phyloP scores from a whole-genome alignment of 2,329 filamentous ascomycete species.

The Xylaria multiplex region DNA sequence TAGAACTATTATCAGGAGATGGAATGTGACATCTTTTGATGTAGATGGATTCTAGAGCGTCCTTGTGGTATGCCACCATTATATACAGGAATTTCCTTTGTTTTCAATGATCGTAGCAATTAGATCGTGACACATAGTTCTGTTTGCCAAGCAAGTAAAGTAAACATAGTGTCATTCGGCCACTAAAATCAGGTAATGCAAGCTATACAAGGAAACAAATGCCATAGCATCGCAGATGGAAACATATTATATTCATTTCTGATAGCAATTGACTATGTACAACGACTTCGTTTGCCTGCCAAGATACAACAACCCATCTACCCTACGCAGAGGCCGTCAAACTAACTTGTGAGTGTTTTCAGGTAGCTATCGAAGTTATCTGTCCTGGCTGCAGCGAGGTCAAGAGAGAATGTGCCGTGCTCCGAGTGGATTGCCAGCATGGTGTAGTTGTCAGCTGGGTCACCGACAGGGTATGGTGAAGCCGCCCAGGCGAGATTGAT shows the following conservation, averaged over 20 bases:
- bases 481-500: conserved; percentile 40
- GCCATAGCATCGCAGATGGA: neutral
- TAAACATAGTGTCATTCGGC: no score
- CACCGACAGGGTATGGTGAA: conserved; percentile 36
- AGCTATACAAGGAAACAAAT: no score
- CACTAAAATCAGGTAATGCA: neutral
- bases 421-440: conserved; percentile 37
- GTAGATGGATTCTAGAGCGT: no score
- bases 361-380: conserved; percentile 39
- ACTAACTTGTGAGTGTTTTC: conserved; percentile 18
- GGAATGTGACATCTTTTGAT: no score
- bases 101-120: no score
- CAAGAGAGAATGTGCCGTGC: conserved; percentile 38
- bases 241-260: conserved; percentile 3
- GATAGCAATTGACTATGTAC: neutral
- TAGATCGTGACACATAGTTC: no score
- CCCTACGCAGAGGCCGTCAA: neutral
- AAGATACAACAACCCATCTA: neutral
- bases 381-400: conserved; percentile 35
- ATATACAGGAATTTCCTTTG: no score
- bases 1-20: no score
- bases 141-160: no score
- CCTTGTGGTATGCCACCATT: no score
- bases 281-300: neutral
- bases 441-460: conserved; percentile 39